A percentile compares a stretch with the other conserved stretches of the same genome.
These are phyloP conservation scores for Aphanomyces cochlioides DNA, from an alignment of 352 stramenopile species.

Conservation along the genomic window DNA sequence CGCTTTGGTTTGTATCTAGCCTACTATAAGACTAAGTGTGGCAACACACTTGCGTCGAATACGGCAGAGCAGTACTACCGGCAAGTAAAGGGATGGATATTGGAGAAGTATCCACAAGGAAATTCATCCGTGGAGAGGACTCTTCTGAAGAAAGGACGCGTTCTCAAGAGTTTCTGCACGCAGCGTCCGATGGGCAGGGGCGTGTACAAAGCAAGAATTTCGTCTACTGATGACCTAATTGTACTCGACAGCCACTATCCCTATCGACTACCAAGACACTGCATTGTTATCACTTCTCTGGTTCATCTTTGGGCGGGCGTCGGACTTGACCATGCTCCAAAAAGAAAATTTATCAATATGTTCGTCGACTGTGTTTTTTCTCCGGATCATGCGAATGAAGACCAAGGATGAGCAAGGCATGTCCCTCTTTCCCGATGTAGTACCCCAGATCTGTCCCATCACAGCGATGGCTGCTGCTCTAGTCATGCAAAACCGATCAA, in stretches of 20 bases:
- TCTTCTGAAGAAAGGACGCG: too few relatives aligned
- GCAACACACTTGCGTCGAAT: too few relatives aligned
- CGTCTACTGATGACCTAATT: slow-evolving; percentile 31
- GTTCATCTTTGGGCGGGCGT: slow-evolving; percentile 42
- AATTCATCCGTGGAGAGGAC: too few relatives aligned
- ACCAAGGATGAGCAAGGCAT: slow-evolving; percentile 36
- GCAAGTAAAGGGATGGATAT: too few relatives aligned
- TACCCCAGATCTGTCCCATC: slow-evolving; percentile 32
- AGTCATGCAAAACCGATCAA: slow-evolving; percentile 28
- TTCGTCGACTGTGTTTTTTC: slow-evolving; percentile 30
- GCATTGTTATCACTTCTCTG: slow-evolving; percentile 37
- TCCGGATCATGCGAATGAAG: slow-evolving; percentile 37
- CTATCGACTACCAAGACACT: slow-evolving; percentile 37
- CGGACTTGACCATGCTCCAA: slow-evolving; percentile 30
- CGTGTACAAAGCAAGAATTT: slow-evolving; percentile 37
- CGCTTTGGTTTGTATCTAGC: too few relatives aligned
- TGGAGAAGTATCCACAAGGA: too few relatives aligned
- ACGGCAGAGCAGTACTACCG: too few relatives aligned
- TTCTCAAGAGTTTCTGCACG: too few relatives aligned
- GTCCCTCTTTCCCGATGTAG: slow-evolving; percentile 34
- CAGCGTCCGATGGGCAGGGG: background rate
- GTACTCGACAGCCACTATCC: slow-evolving; percentile 27
- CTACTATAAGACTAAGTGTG: too few relatives aligned
- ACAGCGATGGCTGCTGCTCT: slow-evolving; percentile 31
- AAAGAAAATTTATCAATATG: slow-evolving; percentile 34